A percentile compares a stretch with the other conserved stretches of the same genome.
These are phyloP conservation scores for Chenopodium suecicum DNA, from an alignment of 148 eudicot genomes.

Conservation along the genomic window DNA sequence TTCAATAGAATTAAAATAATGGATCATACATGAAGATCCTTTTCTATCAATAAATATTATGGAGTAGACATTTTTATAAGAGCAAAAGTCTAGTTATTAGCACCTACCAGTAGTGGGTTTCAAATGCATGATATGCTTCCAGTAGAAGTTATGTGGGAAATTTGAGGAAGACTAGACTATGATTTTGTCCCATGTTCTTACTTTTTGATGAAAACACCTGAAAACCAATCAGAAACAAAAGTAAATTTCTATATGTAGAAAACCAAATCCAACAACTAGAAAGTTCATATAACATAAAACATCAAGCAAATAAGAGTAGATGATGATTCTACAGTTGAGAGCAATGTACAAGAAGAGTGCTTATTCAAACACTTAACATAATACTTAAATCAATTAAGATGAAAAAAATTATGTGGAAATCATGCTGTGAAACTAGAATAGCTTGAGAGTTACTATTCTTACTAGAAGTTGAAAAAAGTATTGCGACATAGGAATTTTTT, in stretches of 20 bases:
- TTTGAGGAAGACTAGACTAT: background rate
- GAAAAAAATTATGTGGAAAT: background rate
- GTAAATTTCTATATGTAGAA: background rate
- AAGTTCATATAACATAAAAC: background rate
- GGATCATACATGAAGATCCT: background rate
- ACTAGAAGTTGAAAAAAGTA: background rate
- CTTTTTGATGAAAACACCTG: background rate
- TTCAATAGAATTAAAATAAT: background rate
- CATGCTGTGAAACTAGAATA: background rate
- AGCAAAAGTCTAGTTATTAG: background rate
- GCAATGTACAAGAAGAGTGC: background rate
- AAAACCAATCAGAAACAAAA: background rate
- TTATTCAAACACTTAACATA: background rate
- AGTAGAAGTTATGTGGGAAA: background rate
- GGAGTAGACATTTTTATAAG: background rate
- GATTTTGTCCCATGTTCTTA: background rate
- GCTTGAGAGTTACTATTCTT: background rate
- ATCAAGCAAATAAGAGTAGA: background rate
- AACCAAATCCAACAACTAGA: background rate
- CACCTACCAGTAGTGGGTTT: constrained; percentile 1
- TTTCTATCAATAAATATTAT: background rate
- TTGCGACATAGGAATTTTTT: no score
- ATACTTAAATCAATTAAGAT: background rate
- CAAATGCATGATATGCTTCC: background rate
- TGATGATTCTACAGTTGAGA: background rate